Base-by-base conservation (phyloP, 2,329 filamentous ascomycete species). In the Pezicula neosporulosa region DNA sequence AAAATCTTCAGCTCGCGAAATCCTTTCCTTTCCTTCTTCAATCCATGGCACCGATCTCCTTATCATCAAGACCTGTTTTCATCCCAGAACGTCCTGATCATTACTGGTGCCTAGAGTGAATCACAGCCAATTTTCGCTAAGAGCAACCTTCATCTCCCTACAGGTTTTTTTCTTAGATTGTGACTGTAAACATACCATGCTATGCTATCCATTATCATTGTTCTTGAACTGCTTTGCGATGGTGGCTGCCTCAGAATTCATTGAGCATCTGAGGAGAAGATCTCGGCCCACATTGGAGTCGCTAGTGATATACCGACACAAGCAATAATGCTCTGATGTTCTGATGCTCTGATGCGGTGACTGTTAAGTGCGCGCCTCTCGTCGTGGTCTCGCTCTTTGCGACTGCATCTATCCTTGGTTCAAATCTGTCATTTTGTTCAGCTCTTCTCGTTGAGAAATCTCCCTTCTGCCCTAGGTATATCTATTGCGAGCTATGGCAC, bases 111-210 rank as follows among this genome's bases (percentile, higher is more conserved):
- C 89, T 70, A 96, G 89, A 96, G 69, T 70, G 76, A 88, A 73
- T 66, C 47, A 74, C 85, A 87, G 89, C 87, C 87, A 87, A 89
- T 89, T 91, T 96, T 91, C 92, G 92, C 92, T 97, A 97, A 89
- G 91, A 83, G 89, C 86, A 86, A 89, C 90, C 91, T 89, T 62
- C 74, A 73, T 70, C 70, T 70, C 83, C 90, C 89, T 36, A 48
- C 16, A 36, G 62, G 86, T 88, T 80, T 82, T 86, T 85, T 87
- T 80, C 90, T 93, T 96, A 96, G 91, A 96, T 96, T 96, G 91
- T 82, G 83, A 83, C 85, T 90, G 90, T 87, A 79, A 71, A 96
- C 89, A 96, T 80, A 67, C 57, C 19, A 27, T 21, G 19, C 48
- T 15, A 13, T n/a, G n/a, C n/a, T n/a, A n/a, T n/a, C n/a, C n/a